Percentiles rank a stretch among this genome's conserved stretches.
Conservation (phyloP, 495 filamentous ascomycete genomes). For the Aspergillus nidulans region DNA sequence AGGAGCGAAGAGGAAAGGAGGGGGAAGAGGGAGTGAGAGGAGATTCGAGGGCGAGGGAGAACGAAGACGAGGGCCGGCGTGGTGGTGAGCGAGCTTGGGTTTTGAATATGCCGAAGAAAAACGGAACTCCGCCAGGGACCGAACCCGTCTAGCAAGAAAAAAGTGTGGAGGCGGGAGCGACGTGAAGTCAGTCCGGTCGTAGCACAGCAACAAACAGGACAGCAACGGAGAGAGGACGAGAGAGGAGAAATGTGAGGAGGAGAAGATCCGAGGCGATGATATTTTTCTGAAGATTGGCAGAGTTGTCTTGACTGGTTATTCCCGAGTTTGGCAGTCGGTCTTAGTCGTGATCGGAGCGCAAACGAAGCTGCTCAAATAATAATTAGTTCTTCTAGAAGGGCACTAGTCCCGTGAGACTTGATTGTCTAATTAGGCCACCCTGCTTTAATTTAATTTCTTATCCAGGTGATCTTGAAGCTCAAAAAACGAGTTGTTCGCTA, state of each 20-base stretch:
- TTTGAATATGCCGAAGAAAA: conserved; percentile 20
- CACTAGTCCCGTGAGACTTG: not conserved
- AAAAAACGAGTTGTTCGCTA: not conserved
- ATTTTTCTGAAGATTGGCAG: not conserved
- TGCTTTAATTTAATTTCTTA: not conserved
- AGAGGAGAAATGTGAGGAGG: conserved; percentile 1
- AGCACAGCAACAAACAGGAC: not conserved
- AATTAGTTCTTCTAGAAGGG: conserved; percentile 3
- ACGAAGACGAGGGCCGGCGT: not conserved
- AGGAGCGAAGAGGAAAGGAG: conserved; percentile 1
- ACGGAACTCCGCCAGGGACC: conserved; percentile 13
- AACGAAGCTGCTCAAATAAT: not conserved
- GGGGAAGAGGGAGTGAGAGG: conserved; percentile 1
- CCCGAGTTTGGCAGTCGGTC: not conserved
- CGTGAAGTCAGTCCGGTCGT: conserved; percentile 5
- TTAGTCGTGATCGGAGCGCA: not conserved
- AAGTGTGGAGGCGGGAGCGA: conserved; percentile 4
- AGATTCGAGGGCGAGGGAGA: conserved; percentile 1
- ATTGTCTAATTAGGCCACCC: not conserved
- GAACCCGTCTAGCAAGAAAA: conserved; percentile 12
- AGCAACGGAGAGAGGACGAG: not conserved
- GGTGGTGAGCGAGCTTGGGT: conserved; percentile 3
- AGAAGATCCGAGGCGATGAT: not conserved
- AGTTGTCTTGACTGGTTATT: not conserved
- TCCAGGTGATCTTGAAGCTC: conserved; percentile 5